Base-by-base conservation (phyloP, 2,329 filamentous ascomycete species). In the Pseudogymnoascus sp. region DNA sequence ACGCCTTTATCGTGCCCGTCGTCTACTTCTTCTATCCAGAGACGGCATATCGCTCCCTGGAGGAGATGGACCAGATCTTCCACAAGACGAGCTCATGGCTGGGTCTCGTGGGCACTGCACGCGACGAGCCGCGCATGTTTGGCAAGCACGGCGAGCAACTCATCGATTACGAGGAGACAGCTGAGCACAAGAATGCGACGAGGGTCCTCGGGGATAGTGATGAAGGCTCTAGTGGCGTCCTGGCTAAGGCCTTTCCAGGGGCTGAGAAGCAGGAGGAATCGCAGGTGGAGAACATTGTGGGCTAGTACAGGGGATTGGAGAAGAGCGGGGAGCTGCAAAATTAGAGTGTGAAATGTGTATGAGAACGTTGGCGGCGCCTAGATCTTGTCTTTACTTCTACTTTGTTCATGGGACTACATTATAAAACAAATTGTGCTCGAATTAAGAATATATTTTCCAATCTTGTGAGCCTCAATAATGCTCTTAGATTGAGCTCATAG, bases 31-130 rank as follows among this genome's bases (percentile, higher is more conserved):
- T 85, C 76, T 87, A 83, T 73, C 85, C 85, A 0, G 85, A 88
- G 72, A 88, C 85, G 8, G 82, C 82, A 1, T 84, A 84, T 69
- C 79, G 85, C 41, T 83, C 80, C 1, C 79, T 88, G 19, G 85
- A 88, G 71, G 85, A 88, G 70, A 87, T 88, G 81, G 85, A 88
- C 67, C 75, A 73, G 67, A 86, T 87, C 68, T 87, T 86, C 74
- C 79, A 81, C 66, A 83, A 84, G 69, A 80, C 81, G 1, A 74
- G 75, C 22, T 76, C 73, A 30, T 75, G 73, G 65, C 73, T 80
- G 60, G 70, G 72, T 14, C 76, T 80, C 11, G 79, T 81, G 11
- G 64, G 69, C 23, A 70, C 75, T 14, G 79, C 79, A 2, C 68
- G 69, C 35, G 70, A 80, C 5, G 82, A 84, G 72, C 83, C 84